Evolutionary conservation across 2,329 filamentous ascomycete species (phyloP), one percentile per base, ranked within the genome.

Genomic region (Fusarium sp.): DNA sequence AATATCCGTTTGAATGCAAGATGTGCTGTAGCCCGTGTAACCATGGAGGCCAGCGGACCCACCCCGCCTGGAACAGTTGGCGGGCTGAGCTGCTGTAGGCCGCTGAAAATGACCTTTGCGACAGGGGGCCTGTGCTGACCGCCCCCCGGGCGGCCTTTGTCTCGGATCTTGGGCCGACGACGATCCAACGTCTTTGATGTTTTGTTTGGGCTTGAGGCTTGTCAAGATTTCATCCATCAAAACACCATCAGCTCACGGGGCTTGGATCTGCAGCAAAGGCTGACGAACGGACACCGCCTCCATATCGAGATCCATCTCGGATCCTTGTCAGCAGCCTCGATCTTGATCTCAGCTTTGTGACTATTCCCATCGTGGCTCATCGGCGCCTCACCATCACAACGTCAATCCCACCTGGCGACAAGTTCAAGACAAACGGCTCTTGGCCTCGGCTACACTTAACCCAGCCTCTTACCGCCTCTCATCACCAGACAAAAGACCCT

Each of bases 91-190:
- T 61, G 42, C 58, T 16, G 56, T 50, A 6, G 34, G 25, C 64
- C 60, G 18, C 68, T 70, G 54, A n/a, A 55, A 59, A 54, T 62
- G 20, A 25, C 42, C 8, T 23, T 60, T 42, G 23, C 67, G 34
- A 44, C 36, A 57, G 33, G 23, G 51, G 46, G 14, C 42, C 27
- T 13, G 49, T 18, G 29, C 61, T 73, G 72, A 74, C 72, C 72
- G 72, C 72, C 49, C 49, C 49, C 20, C 27, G 20, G 20, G 7
- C 29, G 23, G 42, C 64, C 68, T 56, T 31, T 69, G 69, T 65
- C 69, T 72, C 69, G 70, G 67, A 72, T 67, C 65, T 68, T 73
- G 55, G 65, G 58, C 68, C 65, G 67, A 73, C 46, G 44, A 73
- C 50, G 44, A 3, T 64, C 46, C 42, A 61, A 56, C 49, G 62